Evolutionary conservation across 1,284 basidiomycete genomes (phyloP), one percentile per base, ranked within the genome.

Genomic region (Polyporus tsugae): DNA sequence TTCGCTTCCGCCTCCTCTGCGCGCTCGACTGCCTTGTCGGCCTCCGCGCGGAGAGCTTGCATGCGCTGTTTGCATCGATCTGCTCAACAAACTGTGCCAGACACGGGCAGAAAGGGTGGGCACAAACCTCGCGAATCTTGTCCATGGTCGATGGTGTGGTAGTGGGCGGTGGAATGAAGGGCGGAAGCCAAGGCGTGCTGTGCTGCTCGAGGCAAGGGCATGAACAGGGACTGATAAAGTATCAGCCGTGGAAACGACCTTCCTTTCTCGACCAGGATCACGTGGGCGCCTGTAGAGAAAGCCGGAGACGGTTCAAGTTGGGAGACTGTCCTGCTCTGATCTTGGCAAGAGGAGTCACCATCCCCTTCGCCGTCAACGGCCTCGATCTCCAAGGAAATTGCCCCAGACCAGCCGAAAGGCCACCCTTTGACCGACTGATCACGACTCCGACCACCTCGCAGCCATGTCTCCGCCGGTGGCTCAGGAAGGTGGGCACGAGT

Each of bases 1-100:
- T 95, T 92, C 7, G 84, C 85, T 80, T 98, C 96, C n/a, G 95
- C 93, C 10, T 80, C 85, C 77, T 97, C 95, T 52, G 95, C 96
- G 67, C 95, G 92, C 46, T 82, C 80, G 68, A 91, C 83, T 55
- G 95, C 94, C 66, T 81, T 81, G 81, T 99, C 97, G 64, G 95
- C 96, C 85, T 99, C 97, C 63, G 82, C 80, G 74, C 96, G 95
- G 77, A 99, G 86, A 60, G 79, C 68, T 77, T 79, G 84, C 81
- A 94, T 81, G 91, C 89, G 93, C 92, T 94, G 73, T 35, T 35
- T 55, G 61, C 53, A 68, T 19, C 46, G 55, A 59, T 46, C 62
- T 25, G 39, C 35, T 67, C 52, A 71, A 60, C 60, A 22, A 15
- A n/a, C 41, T 46, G 29, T 46, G 33, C 25, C n/a, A 13, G 9